Conservation (phyloP, 768 basidiomycete species). For the Suillus ampliporus region DNA sequence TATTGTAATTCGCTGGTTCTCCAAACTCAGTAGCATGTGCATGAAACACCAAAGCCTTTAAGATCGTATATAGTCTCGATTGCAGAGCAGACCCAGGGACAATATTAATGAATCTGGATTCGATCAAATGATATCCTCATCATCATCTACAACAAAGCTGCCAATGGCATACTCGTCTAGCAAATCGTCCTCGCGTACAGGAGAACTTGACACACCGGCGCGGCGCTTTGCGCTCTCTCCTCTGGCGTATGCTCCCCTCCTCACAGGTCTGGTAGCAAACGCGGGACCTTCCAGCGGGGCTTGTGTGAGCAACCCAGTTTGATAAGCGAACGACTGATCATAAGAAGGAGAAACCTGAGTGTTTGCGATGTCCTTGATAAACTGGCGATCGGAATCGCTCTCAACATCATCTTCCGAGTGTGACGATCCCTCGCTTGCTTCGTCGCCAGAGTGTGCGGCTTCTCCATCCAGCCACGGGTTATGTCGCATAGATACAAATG, state of each 20-base stretch:
- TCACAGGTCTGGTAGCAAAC: slow-evolving; percentile 59
- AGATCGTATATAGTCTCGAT: not conserved
- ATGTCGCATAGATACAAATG: slow-evolving; percentile 40
- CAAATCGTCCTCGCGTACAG: slow-evolving; percentile 53
- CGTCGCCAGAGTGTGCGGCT: slow-evolving; percentile 83
- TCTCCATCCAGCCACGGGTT: slow-evolving; percentile 67
- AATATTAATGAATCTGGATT: not conserved
- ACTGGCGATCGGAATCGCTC: slow-evolving; percentile 69
- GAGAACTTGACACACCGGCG: slow-evolving; percentile 62
- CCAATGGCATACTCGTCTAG: slow-evolving; percentile 72
- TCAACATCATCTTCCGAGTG: slow-evolving; percentile 57
- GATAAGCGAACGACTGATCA: slow-evolving; percentile 73
- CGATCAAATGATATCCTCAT: slow-evolving; percentile 61
- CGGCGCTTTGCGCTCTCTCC: slow-evolving; percentile 37
- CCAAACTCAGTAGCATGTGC: not conserved
- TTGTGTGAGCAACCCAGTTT: slow-evolving; percentile 77
- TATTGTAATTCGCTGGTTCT: not conserved
- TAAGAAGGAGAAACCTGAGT: slow-evolving; percentile 78
- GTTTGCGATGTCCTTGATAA: slow-evolving; percentile 64
- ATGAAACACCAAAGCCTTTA: not conserved
- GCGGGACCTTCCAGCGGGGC: slow-evolving; percentile 53
- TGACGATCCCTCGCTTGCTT: slow-evolving; percentile 67
- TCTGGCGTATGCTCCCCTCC: slow-evolving; percentile 49
- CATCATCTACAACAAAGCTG: slow-evolving; percentile 84
- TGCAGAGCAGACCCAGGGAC: not conserved